phyloP scores from a whole-genome alignment of 2,329 filamentous ascomycete species.

The Clarireedia homoeocarpa region DNA sequence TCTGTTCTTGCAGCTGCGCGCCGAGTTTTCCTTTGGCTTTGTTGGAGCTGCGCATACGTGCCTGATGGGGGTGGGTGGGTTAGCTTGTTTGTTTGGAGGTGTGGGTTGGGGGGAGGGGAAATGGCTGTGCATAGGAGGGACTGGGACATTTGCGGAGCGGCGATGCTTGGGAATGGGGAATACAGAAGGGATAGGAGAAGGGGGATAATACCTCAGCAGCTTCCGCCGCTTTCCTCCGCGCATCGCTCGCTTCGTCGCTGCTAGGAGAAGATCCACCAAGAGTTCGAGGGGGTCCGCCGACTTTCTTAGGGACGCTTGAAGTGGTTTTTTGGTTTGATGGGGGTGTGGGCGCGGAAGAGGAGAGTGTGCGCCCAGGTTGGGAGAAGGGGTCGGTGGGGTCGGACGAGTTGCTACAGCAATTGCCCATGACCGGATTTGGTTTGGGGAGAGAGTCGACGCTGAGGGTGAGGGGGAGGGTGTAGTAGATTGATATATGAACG shows the following conservation, averaged over 20 bases:
- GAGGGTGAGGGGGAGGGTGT: not conserved
- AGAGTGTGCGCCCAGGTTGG: constrained; percentile 65
- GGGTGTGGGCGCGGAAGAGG: constrained; percentile 40
- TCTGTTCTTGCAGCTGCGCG: constrained; percentile 64
- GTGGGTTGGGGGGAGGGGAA: not conserved
- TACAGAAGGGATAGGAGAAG: not conserved
- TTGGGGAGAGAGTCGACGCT: not conserved
- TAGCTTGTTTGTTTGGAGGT: not conserved
- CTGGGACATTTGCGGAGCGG: no score
- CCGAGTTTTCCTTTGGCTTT: constrained; percentile 57
- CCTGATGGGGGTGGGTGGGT: not conserved
- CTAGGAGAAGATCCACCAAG: constrained; percentile 49
- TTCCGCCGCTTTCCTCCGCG: constrained; percentile 64
- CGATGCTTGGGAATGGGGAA: no score
- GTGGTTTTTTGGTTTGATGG: constrained; percentile 36
- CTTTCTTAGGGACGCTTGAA: constrained; percentile 42
- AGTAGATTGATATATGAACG: no score
- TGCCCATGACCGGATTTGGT: constrained; percentile 56
- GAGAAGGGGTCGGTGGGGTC: constrained; percentile 57
- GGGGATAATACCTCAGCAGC: constrained; percentile 53
- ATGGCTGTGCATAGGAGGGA: not conserved
- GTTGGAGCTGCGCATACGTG: constrained; percentile 19
- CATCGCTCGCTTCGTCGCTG: constrained; percentile 39
- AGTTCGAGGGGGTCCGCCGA: constrained; percentile 53
- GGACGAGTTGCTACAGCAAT: constrained; percentile 72